Evolutionary conservation across 768 basidiomycete species (phyloP), one percentile per base, ranked within the genome.

Genomic region (Pleurotus djamor): DNA sequence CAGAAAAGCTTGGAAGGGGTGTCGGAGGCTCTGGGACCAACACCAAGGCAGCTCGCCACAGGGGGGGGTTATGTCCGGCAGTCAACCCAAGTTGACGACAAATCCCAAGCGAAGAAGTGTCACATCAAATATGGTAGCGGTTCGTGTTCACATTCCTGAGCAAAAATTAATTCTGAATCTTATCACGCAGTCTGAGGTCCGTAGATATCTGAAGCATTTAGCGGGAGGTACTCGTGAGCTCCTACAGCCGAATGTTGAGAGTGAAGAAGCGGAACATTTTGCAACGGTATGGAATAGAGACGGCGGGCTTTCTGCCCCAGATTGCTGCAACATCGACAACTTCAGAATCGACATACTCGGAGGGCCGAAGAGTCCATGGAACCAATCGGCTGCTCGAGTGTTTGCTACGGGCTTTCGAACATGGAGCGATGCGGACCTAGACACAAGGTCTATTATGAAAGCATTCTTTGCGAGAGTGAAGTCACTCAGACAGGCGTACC

Each of bases 291-390:
- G 38, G 38, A 41, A 41, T 41, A 41, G 7, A 7, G 38, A 41
- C 38, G 7, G 14, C 7, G 38, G 38, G 14, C 7, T 14, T 7
- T 7, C 38, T 14, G 14, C 38, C 38, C 38, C 7, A 7, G 38
- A 41, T 17, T 59, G 58, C 52, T 54, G 52, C 32, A 21, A 50
- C 28, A 33, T 12, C 14, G n/a, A 36, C 10, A 55, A 17, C 17
- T 59, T 59, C 35, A 4, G 58, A 34, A n/a, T 33, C 21, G 58
- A 59, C 33, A 33, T 59, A 33, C 48, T 57, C 21, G 58, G 58
- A 12, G 34, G 17, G 16, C 58, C 58, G 5, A 47, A 28, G 28
- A 59, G 58, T 35, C 49, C 58, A 7, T 59, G 58, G 58, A 59
- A 59, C 41, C 51, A 51, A 36, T 59, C 58, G 4, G 58, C 49